phyloP scores from a whole-genome alignment of 2,329 filamentous ascomycete genomes.

The Sporothrix brasiliensis region DNA sequence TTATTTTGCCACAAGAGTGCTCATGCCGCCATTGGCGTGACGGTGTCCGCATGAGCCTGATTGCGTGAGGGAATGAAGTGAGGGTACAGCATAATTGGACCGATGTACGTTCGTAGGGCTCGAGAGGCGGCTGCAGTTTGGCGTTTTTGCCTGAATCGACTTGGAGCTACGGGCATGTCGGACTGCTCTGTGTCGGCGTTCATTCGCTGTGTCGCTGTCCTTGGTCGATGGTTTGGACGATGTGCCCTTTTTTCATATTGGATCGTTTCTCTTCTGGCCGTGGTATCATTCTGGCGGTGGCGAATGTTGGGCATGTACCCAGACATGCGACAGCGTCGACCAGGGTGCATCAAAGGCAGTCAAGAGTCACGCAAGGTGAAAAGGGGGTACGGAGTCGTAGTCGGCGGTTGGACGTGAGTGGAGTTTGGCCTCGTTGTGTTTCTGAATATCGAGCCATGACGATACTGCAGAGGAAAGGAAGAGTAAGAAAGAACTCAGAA shows the following conservation, averaged over 20 bases:
- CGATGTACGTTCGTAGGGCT: background rate
- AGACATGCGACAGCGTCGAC: background rate
- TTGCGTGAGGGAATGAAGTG: background rate
- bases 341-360: slow-evolving; percentile 15
- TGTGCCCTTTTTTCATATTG: background rate
- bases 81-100: background rate
- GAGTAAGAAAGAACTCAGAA: background rate
- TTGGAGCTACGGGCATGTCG: background rate
- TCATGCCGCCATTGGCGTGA: slow-evolving; percentile 15
- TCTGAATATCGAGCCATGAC: background rate
- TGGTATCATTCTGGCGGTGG: slow-evolving; percentile 4
- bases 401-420: background rate
- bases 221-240: background rate
- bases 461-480: background rate
- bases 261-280: background rate
- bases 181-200: background rate
- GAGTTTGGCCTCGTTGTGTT: slow-evolving; percentile 25
- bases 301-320: background rate
- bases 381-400: background rate
- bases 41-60: background rate
- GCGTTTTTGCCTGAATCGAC: slow-evolving; percentile 10
- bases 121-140: background rate
- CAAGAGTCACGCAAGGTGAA: background rate
- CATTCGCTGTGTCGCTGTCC: background rate
- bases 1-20: slow-evolving; percentile 14